Percentiles rank a stretch among this genome's conserved stretches.
Conservation (phyloP, 768 basidiomycete species). For the Trametes villosa region DNA sequence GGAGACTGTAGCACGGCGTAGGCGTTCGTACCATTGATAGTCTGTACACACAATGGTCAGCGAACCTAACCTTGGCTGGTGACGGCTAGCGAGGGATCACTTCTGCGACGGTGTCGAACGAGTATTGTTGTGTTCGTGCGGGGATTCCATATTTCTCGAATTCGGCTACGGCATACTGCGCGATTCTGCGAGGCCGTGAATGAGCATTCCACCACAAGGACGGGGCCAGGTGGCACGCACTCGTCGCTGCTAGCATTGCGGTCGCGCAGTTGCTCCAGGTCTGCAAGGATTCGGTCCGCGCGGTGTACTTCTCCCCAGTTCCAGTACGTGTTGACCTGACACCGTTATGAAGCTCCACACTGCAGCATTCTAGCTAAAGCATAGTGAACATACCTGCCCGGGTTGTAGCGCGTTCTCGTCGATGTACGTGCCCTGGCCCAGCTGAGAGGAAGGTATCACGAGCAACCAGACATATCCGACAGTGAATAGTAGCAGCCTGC, state of each 20-base stretch:
- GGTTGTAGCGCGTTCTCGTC: conserved; percentile 98
- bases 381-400: conserved; percentile 64
- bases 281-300: conserved; percentile 80
- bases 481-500: conserved; percentile 60
- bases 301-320: conserved; percentile 87
- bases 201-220: background rate
- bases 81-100: conserved; percentile 43
- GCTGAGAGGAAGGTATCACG: conserved; percentile 66
- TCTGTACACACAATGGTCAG: conserved; percentile 39
- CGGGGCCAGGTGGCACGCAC: conserved; percentile 49
- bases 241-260: conserved; percentile 68
- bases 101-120: conserved; percentile 52
- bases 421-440: conserved; percentile 77
- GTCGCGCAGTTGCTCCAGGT: conserved; percentile 65
- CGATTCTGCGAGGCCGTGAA: conserved; percentile 54
- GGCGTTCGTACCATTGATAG: conserved; percentile 69
- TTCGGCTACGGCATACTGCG: conserved; percentile 60
- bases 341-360: background rate
- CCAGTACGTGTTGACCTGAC: conserved; percentile 89
- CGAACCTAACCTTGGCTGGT: background rate
- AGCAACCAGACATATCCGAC: conserved; percentile 84
- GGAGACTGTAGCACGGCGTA: conserved; percentile 86
- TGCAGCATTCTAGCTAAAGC: background rate
- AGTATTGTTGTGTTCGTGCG: conserved; percentile 70
- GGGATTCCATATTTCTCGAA: conserved; percentile 78